Percentiles rank a stretch among this genome's conserved stretches.
phyloP scores from a whole-genome alignment of 768 basidiomycete genomes.

The Lactifluus echinatus region DNA sequence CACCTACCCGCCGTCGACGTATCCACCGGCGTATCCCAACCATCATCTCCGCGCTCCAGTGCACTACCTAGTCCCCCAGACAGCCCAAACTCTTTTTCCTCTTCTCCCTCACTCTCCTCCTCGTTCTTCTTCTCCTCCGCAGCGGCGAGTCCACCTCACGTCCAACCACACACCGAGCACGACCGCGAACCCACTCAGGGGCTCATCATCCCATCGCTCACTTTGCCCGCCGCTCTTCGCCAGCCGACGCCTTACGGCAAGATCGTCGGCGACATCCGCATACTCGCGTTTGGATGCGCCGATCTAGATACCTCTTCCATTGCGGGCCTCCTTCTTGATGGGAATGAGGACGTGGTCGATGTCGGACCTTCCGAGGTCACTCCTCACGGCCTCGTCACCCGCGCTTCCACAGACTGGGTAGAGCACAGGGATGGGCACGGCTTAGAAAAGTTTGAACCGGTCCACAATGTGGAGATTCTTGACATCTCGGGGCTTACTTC shows the following conservation, averaged over 20 bases:
- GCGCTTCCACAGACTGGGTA: constrained; percentile 64
- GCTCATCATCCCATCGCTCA: constrained; percentile 62
- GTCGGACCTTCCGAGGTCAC: constrained; percentile 48
- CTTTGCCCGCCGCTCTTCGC: constrained; percentile 51
- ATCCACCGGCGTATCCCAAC: constrained; percentile 28
- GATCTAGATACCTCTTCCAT: constrained; percentile 40
- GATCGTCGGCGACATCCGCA: constrained; percentile 51
- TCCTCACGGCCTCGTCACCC: constrained; percentile 33
- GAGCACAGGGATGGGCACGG: constrained; percentile 59
- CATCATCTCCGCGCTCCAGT: constrained; percentile 40
- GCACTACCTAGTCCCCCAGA: constrained; percentile 49
- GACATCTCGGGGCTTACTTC: constrained; percentile 40
- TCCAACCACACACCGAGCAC: constrained; percentile 35
- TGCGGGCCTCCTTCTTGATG: constrained; percentile 43
- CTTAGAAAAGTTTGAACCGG: constrained; percentile 55
- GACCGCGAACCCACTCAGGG: constrained; percentile 34
- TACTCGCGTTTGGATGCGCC: constrained; percentile 45
- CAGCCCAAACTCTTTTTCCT: constrained; percentile 59
- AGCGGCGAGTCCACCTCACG: constrained; percentile 54
- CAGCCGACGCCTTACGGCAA: constrained; percentile 61
- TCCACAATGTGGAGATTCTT: constrained; percentile 55
- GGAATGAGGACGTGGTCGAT: constrained; percentile 63
- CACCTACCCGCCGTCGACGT: constrained; percentile 1
- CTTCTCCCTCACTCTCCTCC: constrained; percentile 62
- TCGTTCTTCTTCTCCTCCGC: constrained; percentile 75